Evolutionary conservation across 73 alveolate species (phyloP).

Genomic region (Paramecium caudatum): DNA sequence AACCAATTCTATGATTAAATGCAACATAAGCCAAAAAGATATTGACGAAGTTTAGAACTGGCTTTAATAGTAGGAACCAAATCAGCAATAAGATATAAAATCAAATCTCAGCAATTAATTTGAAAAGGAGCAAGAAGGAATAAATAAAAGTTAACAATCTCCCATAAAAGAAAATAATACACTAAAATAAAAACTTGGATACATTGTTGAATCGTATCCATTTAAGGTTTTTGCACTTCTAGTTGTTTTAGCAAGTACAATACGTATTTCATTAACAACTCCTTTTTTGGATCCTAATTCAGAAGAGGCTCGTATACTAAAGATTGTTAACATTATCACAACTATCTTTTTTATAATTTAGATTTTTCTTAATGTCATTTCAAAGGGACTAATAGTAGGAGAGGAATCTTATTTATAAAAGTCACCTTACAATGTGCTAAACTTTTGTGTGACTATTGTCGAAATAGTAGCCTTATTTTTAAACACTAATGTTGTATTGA

Average conservation of each 20-base stretch:
- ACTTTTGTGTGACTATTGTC: background rate
- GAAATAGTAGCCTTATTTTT: background rate
- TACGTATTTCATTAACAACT: background rate
- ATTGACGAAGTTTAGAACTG: background rate
- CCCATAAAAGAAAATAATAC: constrained; percentile 27
- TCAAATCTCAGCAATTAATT: too few species aligned
- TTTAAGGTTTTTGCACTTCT: background rate
- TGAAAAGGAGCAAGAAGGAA: too few species aligned
- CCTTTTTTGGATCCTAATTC: constrained; percentile 57
- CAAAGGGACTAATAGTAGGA: background rate
- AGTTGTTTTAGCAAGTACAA: background rate
- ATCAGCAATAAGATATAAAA: background rate
- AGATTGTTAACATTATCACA: background rate
- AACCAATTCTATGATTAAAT: too few species aligned
- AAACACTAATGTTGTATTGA: background rate
- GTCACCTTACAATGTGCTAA: constrained; percentile 33
- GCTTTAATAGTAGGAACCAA: background rate
- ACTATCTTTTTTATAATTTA: background rate
- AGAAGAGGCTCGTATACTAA: background rate
- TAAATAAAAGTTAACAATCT: too few species aligned
- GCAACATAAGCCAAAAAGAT: too few species aligned
- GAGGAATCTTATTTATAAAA: background rate
- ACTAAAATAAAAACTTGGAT: background rate
- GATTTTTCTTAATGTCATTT: background rate
- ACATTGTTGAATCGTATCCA: background rate